A percentile compares a stretch with the other conserved stretches of the same genome.
phyloP scores from a whole-genome alignment of 2,329 filamentous ascomycete species.

The Diaporthe batatas region DNA sequence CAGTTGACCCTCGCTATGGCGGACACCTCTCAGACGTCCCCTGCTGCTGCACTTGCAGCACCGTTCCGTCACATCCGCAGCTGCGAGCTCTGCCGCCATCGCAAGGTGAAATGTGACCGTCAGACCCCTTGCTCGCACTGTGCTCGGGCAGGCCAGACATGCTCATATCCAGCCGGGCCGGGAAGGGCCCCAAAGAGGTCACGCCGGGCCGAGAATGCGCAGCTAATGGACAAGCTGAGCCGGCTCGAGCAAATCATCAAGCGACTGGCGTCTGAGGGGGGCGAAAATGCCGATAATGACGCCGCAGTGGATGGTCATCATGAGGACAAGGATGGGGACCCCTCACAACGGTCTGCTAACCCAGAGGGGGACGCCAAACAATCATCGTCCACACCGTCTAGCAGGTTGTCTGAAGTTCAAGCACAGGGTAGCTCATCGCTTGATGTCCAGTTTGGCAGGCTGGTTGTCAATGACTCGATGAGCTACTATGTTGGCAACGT shows the following conservation, averaged over 20 bases:
- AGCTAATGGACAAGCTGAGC: constrained; percentile 39
- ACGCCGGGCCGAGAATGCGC: constrained; percentile 27
- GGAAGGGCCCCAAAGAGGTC: constrained; percentile 43
- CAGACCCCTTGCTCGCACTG: constrained; percentile 38
- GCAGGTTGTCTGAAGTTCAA: neutral
- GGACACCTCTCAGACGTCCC: neutral
- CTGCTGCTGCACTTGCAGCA: neutral
- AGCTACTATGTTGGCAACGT: constrained; percentile 44
- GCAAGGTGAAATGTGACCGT: constrained; percentile 41
- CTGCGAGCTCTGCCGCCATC: constrained; percentile 39
- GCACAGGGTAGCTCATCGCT: neutral
- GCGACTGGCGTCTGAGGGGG: constrained; percentile 27
- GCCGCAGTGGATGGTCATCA: neutral
- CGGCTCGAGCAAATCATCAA: constrained; percentile 39
- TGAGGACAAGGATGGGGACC: neutral
- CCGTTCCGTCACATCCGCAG: constrained; percentile 23
- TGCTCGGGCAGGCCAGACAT: constrained; percentile 32
- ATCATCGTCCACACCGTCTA: too few relatives aligned
- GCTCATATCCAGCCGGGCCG: constrained; percentile 41
- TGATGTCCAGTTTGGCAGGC: constrained; percentile 37
- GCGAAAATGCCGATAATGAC: neutral
- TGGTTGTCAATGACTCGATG: constrained; percentile 39
- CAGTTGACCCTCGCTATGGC: constrained; percentile 23
- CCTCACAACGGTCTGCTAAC: too few relatives aligned
- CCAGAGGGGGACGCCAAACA: neutral